Base-by-base conservation (phyloP, 805 yeast species). In the Clavispora fructus region DNA sequence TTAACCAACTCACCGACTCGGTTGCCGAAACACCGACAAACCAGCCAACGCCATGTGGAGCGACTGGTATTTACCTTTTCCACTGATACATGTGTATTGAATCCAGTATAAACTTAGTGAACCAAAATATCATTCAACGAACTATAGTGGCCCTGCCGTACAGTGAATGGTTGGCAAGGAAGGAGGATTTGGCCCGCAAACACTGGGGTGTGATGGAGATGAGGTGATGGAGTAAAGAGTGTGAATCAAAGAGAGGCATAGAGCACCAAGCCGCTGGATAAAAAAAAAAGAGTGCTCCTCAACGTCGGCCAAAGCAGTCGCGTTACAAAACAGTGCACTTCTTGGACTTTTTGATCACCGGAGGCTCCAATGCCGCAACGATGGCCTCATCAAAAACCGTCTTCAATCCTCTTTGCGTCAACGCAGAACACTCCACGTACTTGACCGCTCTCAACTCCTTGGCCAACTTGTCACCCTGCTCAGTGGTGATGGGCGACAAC, bases 341-440 rank as follows among this genome's bases (percentile, higher is more conserved):
- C 75, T 87, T 85, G 52, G 77, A 75, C 62, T 82, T 83, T 60
- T 80, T 86, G 59, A 87, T 82, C 53, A 86, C 94, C 26, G 98
- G 97, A 41, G 98, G 98, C 65, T 92, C 98, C 53, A 94, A 78
- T 26, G 98, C 97, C 43, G 98, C 97, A 42, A 94, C 97, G 49
- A 94, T 94, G 25, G 98, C 98, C 71, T 90, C 97, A 65, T 94
- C 98, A 70, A 92, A 92, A n/a, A 92, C 97, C 56, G 95, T 90
- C 72, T 92, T 94, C 66, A 94, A 79, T 12, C 99, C 99, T 64
- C 90, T 83, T 71, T 92, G 99, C 43, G 97, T 94, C 62, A 94
- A 78, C 9, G 99, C 99, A 10, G 97, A 91, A 69, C 99, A 92
- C 71, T 92, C 99, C 39, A 92, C 96, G 68, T 92, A 92, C 68